These are phyloP conservation scores for Populus hybrid DNA, from an alignment of 441 rosid genomes.

Conservation along the genomic window DNA sequence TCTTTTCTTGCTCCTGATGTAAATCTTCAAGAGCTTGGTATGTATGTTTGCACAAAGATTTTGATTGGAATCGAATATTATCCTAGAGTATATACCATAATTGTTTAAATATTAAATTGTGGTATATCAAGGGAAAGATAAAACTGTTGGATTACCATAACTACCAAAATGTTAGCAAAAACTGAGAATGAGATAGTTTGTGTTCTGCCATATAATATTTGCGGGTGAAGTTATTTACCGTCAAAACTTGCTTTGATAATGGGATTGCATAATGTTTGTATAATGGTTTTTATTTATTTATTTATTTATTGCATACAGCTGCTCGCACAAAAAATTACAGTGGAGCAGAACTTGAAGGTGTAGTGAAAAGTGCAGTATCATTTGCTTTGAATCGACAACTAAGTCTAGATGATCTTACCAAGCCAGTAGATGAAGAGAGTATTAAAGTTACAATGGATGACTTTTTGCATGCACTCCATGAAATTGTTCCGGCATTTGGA, in stretches of 20 bases:
- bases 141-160: neutral
- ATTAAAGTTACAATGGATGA: slow-evolving; percentile 94
- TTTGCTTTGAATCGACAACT: slow-evolving; percentile 92
- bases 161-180: neutral
- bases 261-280: neutral
- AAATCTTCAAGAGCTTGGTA: slow-evolving; percentile 92
- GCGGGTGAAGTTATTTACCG: neutral
- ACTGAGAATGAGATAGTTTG: neutral
- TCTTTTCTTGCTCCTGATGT: slow-evolving; percentile 91
- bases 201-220: neutral
- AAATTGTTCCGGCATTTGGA: slow-evolving; percentile 92
- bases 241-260: neutral
- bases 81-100: neutral
- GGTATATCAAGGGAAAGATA: neutral
- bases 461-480: slow-evolving; percentile 76
- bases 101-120: neutral
- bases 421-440: slow-evolving; percentile 94
- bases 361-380: slow-evolving; percentile 97
- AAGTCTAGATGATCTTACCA: slow-evolving; percentile 95
- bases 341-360: slow-evolving; percentile 99
- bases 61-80: neutral
- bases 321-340: slow-evolving; percentile 98
- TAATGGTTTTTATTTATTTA: neutral
- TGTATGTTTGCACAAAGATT: slow-evolving; percentile 16
- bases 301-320: slow-evolving; percentile 43